Base-by-base conservation (phyloP, 2,329 filamentous ascomycete species). In the Monosporascus sp. region DNA sequence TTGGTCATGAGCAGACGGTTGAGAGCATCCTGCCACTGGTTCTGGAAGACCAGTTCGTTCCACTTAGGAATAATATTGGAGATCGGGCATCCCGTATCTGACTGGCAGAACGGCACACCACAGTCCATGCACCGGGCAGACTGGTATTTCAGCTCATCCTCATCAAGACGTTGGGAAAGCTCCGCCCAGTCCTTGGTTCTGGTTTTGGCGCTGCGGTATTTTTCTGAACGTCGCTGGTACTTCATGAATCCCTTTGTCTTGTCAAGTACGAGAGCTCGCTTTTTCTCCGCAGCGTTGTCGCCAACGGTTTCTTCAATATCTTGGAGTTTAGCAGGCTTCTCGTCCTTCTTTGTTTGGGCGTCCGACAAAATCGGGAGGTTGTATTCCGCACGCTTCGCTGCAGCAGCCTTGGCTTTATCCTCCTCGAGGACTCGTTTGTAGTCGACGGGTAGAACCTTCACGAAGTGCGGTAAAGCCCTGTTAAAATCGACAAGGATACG, bases 231-330 rank as follows among this genome's bases (percentile, higher is more conserved):
- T 51, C 93, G 89, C 70, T 89, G 84, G 76, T 97, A 97, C 74
- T 96, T 94, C 91, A 96, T 97, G 79, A 97, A 97, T 31, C 93
- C 93, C 63, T 86, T 86, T 1, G 93, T 97, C 83, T 97, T 97
- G 78, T 97, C 92, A n/a, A 97, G 83, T 7, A 97, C 90, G 20
- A 97, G 80, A 6, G 91, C 89, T 50, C 87, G 87, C 72, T 93
- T 91, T 78, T 96, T 96, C 76, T 96, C 91, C 2, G 85, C 86
- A 63, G 89, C 88, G 40, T 82, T 83, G 71, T 97, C 91, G 15
- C 85, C 86, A 50, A 97, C 80, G 57, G 89, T 93, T 75, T 97
- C 93, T 68, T 97, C 93, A 53, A 97, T 93, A 65, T 97, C 92
- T 68, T 79, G 79, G 46, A 88, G 79, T 70, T 87, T 81, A 53